A percentile compares a stretch with the other conserved stretches of the same genome.
phyloP scores from a whole-genome alignment of 768 basidiomycete genomes.

The Strobilomyces dryophilus region DNA sequence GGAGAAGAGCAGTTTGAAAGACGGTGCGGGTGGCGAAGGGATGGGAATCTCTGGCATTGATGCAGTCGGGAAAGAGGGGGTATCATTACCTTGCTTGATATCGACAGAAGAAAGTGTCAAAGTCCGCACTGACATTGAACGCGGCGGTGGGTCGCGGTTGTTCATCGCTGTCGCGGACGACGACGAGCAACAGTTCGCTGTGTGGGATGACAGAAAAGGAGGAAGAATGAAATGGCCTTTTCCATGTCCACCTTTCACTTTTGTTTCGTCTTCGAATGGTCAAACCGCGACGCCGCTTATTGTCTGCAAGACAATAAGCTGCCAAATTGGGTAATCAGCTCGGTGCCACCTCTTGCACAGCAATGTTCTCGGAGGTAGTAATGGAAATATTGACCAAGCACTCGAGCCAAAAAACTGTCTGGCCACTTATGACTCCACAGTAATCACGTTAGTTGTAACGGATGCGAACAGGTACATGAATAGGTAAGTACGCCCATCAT shows the following conservation, averaged over 20 bases:
- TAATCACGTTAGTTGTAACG: neutral
- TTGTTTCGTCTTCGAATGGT: constrained; percentile 22
- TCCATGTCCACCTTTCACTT: constrained; percentile 9
- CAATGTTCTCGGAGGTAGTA: no score
- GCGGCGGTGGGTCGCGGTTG: constrained; percentile 23
- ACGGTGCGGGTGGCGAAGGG: constrained; percentile 37
- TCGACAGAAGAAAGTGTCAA: constrained; percentile 18
- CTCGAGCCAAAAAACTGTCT: no score
- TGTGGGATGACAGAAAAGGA: constrained; percentile 9
- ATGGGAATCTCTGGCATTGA: constrained; percentile 18
- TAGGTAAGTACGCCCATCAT: no score
- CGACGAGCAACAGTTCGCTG: constrained; percentile 18
- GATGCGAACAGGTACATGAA: no score
- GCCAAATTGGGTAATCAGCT: constrained; percentile 8
- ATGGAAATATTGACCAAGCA: no score
- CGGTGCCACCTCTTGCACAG: constrained; percentile 21
- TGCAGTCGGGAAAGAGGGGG: constrained; percentile 8
- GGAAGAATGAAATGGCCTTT: constrained; percentile 4
- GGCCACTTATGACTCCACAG: neutral
- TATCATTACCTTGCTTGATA: constrained; percentile 13
- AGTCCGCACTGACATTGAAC: constrained; percentile 12
- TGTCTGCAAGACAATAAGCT: constrained; percentile 24
- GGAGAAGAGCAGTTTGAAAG: constrained; percentile 59
- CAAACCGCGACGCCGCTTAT: constrained; percentile 14
- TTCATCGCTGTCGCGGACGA: constrained; percentile 31